Evolutionary conservation across 257 asterid species (phyloP).

Genomic region (Solanum bukasovii): DNA sequence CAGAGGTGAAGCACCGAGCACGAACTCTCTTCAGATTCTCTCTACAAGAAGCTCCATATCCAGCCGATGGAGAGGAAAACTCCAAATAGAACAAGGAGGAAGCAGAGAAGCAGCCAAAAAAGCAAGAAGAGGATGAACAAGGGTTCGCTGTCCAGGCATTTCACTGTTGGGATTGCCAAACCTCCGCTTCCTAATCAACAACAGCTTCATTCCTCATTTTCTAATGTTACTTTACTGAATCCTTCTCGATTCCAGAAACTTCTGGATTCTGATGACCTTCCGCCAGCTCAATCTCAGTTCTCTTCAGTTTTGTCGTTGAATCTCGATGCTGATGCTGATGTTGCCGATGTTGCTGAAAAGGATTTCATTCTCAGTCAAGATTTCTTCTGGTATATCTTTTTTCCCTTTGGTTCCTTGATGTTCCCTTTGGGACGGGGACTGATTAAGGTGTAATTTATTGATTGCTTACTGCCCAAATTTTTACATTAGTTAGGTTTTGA

Average conservation of each 20-base stretch:
- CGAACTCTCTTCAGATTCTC: neutral
- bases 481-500: neutral
- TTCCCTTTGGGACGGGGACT: neutral
- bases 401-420: neutral
- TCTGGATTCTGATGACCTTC: conserved; percentile 31
- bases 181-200: conserved; percentile 14
- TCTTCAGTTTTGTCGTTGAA: conserved; percentile 13
- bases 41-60: neutral
- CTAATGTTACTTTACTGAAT: neutral
- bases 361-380: conserved; percentile 93
- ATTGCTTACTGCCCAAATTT: neutral
- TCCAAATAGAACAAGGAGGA: neutral
- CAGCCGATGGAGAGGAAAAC: conserved; percentile 24
- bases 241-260: conserved; percentile 39
- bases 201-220: conserved; percentile 8
- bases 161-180: conserved; percentile 42
- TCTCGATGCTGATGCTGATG: conserved; percentile 10
- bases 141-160: conserved; percentile 46
- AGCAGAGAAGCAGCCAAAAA: neutral
- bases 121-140: conserved; percentile 32
- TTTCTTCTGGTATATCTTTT: conserved; percentile 58
- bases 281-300: conserved; percentile 13
- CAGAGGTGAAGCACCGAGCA: neutral
- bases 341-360: conserved; percentile 27
- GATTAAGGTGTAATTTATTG: neutral